Base-by-base conservation (phyloP, 1,139 yeast species). In the Nakaseomyces glabratus region DNA sequence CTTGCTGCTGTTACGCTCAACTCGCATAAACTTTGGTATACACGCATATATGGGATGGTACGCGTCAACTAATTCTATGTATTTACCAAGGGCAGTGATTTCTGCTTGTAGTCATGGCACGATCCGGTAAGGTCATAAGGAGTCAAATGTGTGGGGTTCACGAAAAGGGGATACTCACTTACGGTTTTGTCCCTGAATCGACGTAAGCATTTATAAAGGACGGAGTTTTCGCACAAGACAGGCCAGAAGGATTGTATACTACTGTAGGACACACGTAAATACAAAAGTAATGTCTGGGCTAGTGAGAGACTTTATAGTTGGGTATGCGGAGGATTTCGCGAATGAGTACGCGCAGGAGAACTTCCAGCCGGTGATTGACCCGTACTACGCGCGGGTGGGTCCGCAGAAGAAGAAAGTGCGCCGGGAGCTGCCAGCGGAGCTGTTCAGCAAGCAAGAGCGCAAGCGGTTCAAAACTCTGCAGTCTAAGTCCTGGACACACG, bases 401-500 rank as follows among this genome's bases (percentile, higher is more conserved):
- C 31, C 41, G 10, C 38, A 67, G 52, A 69, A 93, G 54, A 59
- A 65, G 35, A 57, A 61, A 11, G 68, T 68, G 26, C 68, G 74
- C 39, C 65, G 82, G 20, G 68, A 69, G 45, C 66, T 84, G 10
- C 79, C 86, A 0, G 39, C 43, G 3, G 66, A 65, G 3, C 66
- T 68, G 18, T 67, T 76, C 20, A 66, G 79, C n/a, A 69, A 71
- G 35, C 63, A 67, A 24, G 93, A 85, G 46, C 73, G 69, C 32
- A 69, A 71, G 49, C 60, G 69, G 9, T 86, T 93, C 93, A 80
- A 76, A 50, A 61, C 57, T 26, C 65, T 86, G n/a, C 88, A 79
- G 49, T 66, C 61, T 33, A 68, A 71, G 44, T 95, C 96, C 0
- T 88, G 95, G 95, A 52, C 68, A 6, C 88, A 86, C 51, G 97